Percentiles rank a stretch among this genome's conserved stretches.
Evolutionary conservation across 164 flowering plant genomes (phyloP).

Genomic region (Vitis rotundifolia): DNA sequence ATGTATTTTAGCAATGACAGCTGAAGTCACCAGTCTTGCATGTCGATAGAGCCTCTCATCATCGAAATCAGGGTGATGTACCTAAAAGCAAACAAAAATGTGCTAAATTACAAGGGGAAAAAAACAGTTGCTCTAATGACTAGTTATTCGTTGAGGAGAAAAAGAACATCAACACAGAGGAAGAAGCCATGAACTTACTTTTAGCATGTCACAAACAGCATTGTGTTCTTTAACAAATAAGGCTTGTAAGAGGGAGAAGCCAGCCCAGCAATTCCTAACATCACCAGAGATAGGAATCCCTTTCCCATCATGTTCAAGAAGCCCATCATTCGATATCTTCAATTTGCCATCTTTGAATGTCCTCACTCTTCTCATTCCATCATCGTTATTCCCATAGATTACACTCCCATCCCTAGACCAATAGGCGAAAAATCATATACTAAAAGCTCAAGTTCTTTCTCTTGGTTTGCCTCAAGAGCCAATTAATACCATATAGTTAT

Average conservation of each 20-base stretch:
- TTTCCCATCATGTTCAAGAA: slow-evolving; percentile 44
- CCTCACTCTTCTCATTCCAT: slow-evolving; percentile 41
- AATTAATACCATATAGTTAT: neutral
- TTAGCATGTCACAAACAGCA: slow-evolving; percentile 48
- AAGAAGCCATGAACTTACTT: slow-evolving; percentile 18
- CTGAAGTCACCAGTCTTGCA: slow-evolving; percentile 55
- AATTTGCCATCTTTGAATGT: slow-evolving; percentile 56
- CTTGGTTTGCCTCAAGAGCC: too few relatives aligned
- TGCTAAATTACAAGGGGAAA: too few relatives aligned
- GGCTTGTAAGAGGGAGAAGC: slow-evolving; percentile 53
- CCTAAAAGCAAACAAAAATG: slow-evolving; percentile 14
- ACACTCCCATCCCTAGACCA: slow-evolving; percentile 56
- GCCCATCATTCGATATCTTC: slow-evolving; percentile 39
- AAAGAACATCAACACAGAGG: too few relatives aligned
- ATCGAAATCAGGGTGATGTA: slow-evolving; percentile 34
- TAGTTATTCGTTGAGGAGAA: too few relatives aligned
- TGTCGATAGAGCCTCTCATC: slow-evolving; percentile 46
- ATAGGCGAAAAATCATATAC: neutral
- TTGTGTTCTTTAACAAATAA: slow-evolving; percentile 57
- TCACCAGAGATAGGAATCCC: slow-evolving; percentile 54
- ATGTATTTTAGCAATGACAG: slow-evolving; percentile 57
- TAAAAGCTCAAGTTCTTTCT: too few relatives aligned
- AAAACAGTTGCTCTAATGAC: too few relatives aligned
- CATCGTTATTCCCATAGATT: slow-evolving; percentile 46
- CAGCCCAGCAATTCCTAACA: slow-evolving; percentile 60